Evolutionary conservation across 352 stramenopile genomes (phyloP), one percentile per base, ranked within the genome.

Genomic region (Phytophthora meadii): DNA sequence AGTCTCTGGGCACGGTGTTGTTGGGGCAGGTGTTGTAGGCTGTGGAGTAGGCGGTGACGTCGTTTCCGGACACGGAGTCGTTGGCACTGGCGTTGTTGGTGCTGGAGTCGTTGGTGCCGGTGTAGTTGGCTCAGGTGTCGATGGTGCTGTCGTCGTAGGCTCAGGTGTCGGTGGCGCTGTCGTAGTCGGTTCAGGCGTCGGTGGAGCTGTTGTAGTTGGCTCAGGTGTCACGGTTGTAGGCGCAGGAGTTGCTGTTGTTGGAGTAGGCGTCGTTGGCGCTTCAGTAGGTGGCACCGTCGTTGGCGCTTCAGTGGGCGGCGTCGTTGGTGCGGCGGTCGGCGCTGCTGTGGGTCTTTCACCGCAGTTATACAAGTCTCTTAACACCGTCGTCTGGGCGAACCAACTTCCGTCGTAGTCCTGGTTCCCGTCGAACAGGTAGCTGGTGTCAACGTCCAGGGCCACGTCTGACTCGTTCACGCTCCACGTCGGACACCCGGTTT

Each of bases 351-450:
- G 45, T 17, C 54, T 60, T 28, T 74, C 54, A 1, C 62, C 62
- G 24, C 67, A 75, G 22, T 72, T 22, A 28, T 72, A 75, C 12
- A 75, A 30, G 1, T 52, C 45, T n/a, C 37, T 69, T 37, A 69
- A 30, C 3, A 19, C 1, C 37, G 67, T 62, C 36, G 54, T 71
- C 55, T 72, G 44, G 17, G 62, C 56, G 55, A 75, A 75, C 67
- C 67, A 75, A 12, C 45, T 72, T 36, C 57, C 32, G 39, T 70
- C 54, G 39, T 74, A 66, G 27, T 60, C 34, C 14, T 70, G 54
- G 25, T 67, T 70, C 5, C 59, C 66, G 46, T 67, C 54, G 37
- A 74, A 67, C 15, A 45, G 30, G 40, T 37, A 39, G 14, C 54
- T 70, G 9, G 15, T 54, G 30, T 74, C 66, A 19, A 74, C 58